A percentile compares a stretch with the other conserved stretches of the same genome.
phyloP scores from a whole-genome alignment of 305 asterid species.

The Withania somnifera region DNA sequence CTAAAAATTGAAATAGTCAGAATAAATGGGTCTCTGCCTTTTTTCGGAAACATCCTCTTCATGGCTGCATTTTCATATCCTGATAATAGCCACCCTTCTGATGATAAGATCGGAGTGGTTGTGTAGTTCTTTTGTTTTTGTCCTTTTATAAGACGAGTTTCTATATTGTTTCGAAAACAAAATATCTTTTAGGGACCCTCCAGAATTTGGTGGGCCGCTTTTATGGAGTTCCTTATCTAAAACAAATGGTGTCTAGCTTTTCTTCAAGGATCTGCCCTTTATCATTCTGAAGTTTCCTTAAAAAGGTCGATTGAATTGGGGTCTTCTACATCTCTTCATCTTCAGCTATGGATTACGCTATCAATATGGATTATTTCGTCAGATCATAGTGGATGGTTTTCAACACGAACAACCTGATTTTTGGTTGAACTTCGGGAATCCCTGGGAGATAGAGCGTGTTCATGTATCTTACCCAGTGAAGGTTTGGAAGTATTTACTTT shows the following conservation, averaged over 20 bases:
- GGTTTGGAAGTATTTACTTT: slow-evolving; percentile 17
- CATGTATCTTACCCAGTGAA: slow-evolving; percentile 35
- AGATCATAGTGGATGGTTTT: slow-evolving; percentile 32
- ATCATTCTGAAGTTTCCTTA: background rate
- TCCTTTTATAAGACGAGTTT: background rate
- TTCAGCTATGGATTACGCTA: slow-evolving; percentile 34
- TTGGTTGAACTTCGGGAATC: slow-evolving; percentile 35
- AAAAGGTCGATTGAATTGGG: background rate
- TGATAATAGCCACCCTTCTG: background rate
- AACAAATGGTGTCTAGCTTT: background rate
- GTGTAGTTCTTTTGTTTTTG: background rate
- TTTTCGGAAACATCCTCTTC: background rate
- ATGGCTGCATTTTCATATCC: background rate
- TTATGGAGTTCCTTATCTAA: background rate
- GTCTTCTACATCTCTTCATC: background rate
- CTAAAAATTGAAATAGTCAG: background rate
- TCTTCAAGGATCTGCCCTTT: background rate
- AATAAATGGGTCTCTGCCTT: background rate
- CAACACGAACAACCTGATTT: slow-evolving; percentile 36
- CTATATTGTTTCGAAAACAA: background rate
- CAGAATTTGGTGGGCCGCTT: background rate
- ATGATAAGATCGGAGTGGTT: background rate
- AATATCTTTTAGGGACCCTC: background rate
- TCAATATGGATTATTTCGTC: slow-evolving; percentile 35
- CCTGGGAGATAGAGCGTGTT: slow-evolving; percentile 39